Evolutionary conservation across 345 rosid genomes (phyloP).

Genomic region (Arabidopsis arenosa): DNA sequence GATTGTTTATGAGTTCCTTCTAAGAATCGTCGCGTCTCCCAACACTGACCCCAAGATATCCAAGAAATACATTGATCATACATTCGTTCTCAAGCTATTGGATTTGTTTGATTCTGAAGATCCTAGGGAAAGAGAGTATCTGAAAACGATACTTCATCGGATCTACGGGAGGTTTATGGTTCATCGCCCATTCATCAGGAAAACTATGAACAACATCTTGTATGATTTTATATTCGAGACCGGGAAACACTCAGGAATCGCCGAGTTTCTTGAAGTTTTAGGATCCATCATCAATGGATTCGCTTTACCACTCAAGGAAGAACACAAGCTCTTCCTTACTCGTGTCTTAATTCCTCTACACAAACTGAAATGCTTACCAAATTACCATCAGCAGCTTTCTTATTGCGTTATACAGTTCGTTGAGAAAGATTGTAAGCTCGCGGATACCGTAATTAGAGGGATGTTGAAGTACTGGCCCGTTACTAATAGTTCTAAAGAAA

Average conservation of each 20-base stretch:
- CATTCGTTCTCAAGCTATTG: constrained; percentile 67
- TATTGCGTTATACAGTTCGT: constrained; percentile 87
- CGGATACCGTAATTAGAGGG: constrained; percentile 77
- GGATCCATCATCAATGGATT: constrained; percentile 95
- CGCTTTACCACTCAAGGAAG: constrained; percentile 92
- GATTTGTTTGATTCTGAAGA: constrained; percentile 93
- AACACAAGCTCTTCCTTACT: constrained; percentile 83
- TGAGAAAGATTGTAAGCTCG: constrained; percentile 90
- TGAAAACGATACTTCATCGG: constrained; percentile 86
- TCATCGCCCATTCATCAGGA: constrained; percentile 90
- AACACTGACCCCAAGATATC: constrained; percentile 82
- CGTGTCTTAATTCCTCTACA: constrained; percentile 80
- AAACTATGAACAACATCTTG: constrained; percentile 80
- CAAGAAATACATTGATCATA: constrained; percentile 71
- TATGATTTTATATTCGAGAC: constrained; percentile 79
- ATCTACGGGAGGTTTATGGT: constrained; percentile 94
- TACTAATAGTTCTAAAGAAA: constrained; percentile 92
- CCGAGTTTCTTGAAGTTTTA: constrained; percentile 85
- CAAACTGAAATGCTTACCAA: constrained; percentile 79
- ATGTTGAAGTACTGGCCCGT: constrained; percentile 90
- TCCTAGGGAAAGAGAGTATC: constrained; percentile 87
- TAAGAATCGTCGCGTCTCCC: constrained; percentile 79
- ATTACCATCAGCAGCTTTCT: constrained; percentile 87
- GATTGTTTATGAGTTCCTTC: constrained; percentile 74
- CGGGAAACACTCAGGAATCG: constrained; percentile 82